Evolutionary conservation across 2,329 filamentous ascomycete species (phyloP).

Genomic region (Pyricularia sp.): DNA sequence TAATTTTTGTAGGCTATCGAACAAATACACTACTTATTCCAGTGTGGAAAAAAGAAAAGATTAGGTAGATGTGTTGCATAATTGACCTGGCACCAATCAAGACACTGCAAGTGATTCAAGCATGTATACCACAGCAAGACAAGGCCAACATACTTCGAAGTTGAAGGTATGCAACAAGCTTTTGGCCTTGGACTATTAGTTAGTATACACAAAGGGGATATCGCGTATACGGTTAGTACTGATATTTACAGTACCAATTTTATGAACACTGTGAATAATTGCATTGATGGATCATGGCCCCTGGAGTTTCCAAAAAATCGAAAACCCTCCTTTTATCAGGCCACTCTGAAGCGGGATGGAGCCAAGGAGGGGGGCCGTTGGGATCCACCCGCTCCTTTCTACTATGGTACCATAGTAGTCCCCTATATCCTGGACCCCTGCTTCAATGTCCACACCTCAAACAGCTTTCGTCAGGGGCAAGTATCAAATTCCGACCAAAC

Average conservation of each 20-base stretch:
- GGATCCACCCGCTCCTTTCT: background rate
- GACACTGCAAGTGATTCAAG: no score
- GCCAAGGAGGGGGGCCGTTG: background rate
- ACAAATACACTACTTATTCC: background rate
- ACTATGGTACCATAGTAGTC: no score
- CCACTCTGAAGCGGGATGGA: conserved; percentile 3
- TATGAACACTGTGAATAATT: background rate
- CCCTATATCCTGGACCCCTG: conserved; percentile 1
- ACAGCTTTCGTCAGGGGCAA: conserved; percentile 16
- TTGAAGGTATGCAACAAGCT: no score
- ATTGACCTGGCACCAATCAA: background rate
- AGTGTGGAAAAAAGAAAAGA: background rate
- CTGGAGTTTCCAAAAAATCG: background rate
- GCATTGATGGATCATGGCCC: background rate
- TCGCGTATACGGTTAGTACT: no score
- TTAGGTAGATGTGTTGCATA: no score
- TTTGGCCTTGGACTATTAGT: no score
- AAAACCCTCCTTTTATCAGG: conserved; percentile 2
- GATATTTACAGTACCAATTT: background rate
- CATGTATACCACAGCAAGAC: no score
- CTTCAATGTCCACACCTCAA: conserved; percentile 10
- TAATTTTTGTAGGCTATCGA: background rate
- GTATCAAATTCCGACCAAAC: conserved; percentile 13
- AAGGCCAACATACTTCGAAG: background rate
- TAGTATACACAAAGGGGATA: no score